phyloP scores from a whole-genome alignment of 148 eudicot genomes.

The Chenopodium berlandieri region DNA sequence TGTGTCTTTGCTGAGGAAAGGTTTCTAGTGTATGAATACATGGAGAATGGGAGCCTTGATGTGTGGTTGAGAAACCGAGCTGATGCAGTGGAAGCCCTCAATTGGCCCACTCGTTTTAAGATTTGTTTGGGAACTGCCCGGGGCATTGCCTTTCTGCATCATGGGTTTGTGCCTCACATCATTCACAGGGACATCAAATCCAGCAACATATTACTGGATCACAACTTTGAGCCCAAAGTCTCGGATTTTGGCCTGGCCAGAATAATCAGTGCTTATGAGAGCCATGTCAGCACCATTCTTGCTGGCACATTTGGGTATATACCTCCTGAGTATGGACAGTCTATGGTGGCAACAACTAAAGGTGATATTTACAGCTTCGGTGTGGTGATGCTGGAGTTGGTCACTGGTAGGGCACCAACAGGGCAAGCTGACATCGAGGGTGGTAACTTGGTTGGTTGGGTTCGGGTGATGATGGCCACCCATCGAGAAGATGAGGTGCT shows the following conservation, averaged over 20 bases:
- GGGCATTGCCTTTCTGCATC: constrained; percentile 90
- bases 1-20: constrained; percentile 75
- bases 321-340: constrained; percentile 90
- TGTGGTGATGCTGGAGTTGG: constrained; percentile 90
- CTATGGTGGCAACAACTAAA: constrained; percentile 76
- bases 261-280: constrained; percentile 92
- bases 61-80: constrained; percentile 81
- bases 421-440: constrained; percentile 90
- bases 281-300: constrained; percentile 80
- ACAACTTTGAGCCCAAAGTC: constrained; percentile 72
- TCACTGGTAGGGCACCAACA: constrained; percentile 74
- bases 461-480: constrained; percentile 55
- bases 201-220: constrained; percentile 77
- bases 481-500: constrained; percentile 57
- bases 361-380: constrained; percentile 94
- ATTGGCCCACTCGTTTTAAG: constrained; percentile 89
- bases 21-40: constrained; percentile 84
- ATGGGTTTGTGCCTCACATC: constrained; percentile 89
- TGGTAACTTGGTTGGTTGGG: constrained; percentile 96
- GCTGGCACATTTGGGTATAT: constrained; percentile 95
- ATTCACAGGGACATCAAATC: constrained; percentile 92
- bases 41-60: constrained; percentile 94
- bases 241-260: constrained; percentile 91
- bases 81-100: constrained; percentile 67
- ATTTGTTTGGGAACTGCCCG: constrained; percentile 80